phyloP scores from a whole-genome alignment of 768 basidiomycete species.

The Hirschioporus abietinus region DNA sequence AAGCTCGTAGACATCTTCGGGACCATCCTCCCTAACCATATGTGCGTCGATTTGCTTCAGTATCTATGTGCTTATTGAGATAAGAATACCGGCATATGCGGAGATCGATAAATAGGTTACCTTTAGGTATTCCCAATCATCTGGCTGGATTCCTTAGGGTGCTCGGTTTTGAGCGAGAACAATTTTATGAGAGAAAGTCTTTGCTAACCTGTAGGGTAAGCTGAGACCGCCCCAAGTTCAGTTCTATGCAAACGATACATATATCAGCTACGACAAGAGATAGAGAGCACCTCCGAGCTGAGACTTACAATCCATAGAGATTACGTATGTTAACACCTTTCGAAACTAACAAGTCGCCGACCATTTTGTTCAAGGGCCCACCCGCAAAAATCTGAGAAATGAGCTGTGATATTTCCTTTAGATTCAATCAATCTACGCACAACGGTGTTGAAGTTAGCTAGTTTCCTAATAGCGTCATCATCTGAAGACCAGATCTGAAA shows the following conservation, averaged over 20 bases:
- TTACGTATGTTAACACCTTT: slow-evolving; percentile 17
- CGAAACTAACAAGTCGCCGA: slow-evolving; percentile 19
- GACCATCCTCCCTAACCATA: background rate
- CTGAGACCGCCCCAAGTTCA: background rate
- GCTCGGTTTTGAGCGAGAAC: background rate
- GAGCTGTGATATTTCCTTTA: background rate
- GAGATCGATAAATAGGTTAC: background rate
- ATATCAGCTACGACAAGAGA: background rate
- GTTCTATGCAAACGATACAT: background rate
- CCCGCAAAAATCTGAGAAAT: slow-evolving; percentile 21
- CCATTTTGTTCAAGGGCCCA: slow-evolving; percentile 20
- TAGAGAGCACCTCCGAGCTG: background rate
- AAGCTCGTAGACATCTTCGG: background rate
- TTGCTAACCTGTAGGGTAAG: background rate
- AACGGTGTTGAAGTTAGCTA: slow-evolving; percentile 19
- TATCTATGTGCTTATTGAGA: background rate
- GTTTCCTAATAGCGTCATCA: slow-evolving; percentile 14
- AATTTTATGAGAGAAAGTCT: background rate
- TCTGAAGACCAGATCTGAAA: slow-evolving; percentile 20
- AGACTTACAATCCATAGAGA: slow-evolving; percentile 9
- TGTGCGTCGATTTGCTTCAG: background rate
- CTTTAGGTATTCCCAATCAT: background rate
- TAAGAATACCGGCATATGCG: background rate
- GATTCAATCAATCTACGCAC: slow-evolving; percentile 11
- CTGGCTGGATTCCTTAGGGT: background rate